Base-by-base conservation (phyloP, 140 eudicot species). In the Flaveria floridana region DNA sequence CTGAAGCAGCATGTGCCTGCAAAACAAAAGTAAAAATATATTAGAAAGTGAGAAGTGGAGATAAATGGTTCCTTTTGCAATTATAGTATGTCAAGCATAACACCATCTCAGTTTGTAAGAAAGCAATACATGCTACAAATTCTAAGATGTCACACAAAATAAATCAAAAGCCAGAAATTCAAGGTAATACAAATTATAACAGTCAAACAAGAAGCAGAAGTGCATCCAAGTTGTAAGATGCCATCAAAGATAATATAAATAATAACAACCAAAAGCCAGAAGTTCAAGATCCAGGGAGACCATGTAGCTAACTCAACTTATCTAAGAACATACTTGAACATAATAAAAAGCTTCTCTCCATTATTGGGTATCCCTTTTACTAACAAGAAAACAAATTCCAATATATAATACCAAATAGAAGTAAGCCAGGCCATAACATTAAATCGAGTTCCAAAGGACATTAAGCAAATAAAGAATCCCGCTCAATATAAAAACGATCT, bases 1-100 rank as follows among this genome's bases (percentile, higher is more conserved):
- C 97, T 19, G 97, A 91, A 69, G 97, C 97, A 75, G 97, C 97
- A 75, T 91, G 97, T 47, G 97, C 99, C 99, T 93, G 87, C 73
- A 75, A 30, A 55, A 55, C 63, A 75, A 28, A 52, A 20, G 50
- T 48, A 75, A 0, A 64, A 41, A 13, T n/a, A 51, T 42, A 65
- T 62, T 28, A 53, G 30, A 68, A 68, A 37, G 68, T 56, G 20
- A 57, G 26, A 56, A 72, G 55, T 10, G 14, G 23, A 19, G 37
- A 58, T 55, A 16, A 26, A 34, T 4, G 52, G 18, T 2, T 12
- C 4, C n/a, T 7, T 71, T 37, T n/a, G 37, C 50, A 5, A 71
- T 34, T 8, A 19, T 12, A 14, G 1, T 71, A 71, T 30, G 37
- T 34, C 76, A 11, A 3, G 50, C 52, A 10, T 34, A 53, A 20